A percentile compares a stretch with the other conserved stretches of the same genome.
Conservation (phyloP, 2,329 filamentous ascomycete genomes). For the Cladosporium phlei region DNA sequence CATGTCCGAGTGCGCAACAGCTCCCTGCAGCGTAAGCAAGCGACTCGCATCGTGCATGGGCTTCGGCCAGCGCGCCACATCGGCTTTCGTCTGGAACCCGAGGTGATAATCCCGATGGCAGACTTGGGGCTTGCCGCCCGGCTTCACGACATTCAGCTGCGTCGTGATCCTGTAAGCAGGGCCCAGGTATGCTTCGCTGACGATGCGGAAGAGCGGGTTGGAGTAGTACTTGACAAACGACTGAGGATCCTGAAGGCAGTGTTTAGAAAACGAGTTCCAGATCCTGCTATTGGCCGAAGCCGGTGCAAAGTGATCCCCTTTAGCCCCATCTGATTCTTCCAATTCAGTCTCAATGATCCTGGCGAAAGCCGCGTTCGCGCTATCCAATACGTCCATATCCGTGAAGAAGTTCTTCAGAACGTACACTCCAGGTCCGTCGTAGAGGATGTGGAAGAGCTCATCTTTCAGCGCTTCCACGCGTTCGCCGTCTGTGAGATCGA, state of each 20-base stretch:
- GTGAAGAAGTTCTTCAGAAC: constrained; percentile 52
- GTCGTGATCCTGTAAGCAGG: constrained; percentile 57
- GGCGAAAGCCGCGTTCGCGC: constrained; percentile 46
- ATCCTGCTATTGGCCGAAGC: constrained; percentile 53
- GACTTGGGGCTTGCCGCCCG: constrained; percentile 54
- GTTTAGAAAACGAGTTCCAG: constrained; percentile 64
- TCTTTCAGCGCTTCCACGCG: constrained; percentile 48
- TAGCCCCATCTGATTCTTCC: constrained; percentile 27
- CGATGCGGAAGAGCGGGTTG: constrained; percentile 53
- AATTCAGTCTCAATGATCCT: constrained; percentile 47
- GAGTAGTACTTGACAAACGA: constrained; percentile 57
- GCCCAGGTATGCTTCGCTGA: constrained; percentile 55
- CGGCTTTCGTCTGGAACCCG: constrained; percentile 53
- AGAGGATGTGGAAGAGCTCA: constrained; percentile 57
- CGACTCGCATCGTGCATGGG: constrained; percentile 52
- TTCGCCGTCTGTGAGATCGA: constrained; percentile 31
- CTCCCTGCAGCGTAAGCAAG: constrained; percentile 59
- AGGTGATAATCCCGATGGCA: constrained; percentile 61
- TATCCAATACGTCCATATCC: constrained; percentile 38
- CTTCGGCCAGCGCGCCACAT: constrained; percentile 46
- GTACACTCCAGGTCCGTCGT: constrained; percentile 55
- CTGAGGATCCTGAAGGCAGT: constrained; percentile 47
- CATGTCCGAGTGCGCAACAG: constrained; percentile 59
- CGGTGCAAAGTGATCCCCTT: constrained; percentile 59
- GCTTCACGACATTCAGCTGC: constrained; percentile 60